These are phyloP conservation scores for Sporothrix variecibatus DNA, from an alignment of 2,329 filamentous ascomycete genomes.

Conservation along the genomic window DNA sequence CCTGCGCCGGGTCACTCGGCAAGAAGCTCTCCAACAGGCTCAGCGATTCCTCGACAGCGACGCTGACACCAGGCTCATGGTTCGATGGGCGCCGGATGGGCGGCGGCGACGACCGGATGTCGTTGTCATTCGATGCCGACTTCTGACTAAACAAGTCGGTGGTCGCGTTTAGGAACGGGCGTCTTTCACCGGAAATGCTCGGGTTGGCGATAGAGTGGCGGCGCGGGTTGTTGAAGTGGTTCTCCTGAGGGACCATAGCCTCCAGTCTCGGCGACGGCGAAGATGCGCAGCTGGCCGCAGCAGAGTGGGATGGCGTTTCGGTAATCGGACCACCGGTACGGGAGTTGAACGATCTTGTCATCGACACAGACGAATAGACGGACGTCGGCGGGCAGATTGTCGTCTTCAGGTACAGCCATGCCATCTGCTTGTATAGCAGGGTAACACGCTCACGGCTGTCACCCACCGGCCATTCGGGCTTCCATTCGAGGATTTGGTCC, in stretches of 20 bases:
- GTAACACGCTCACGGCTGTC: constrained; percentile 60
- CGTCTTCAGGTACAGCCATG: constrained; percentile 65
- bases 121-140: neutral
- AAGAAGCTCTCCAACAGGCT: constrained; percentile 57
- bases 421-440: constrained; percentile 64
- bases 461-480: constrained; percentile 60
- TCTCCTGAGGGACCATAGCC: constrained; percentile 8
- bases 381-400: constrained; percentile 59
- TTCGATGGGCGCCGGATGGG: constrained; percentile 51
- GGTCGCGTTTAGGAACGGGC: constrained; percentile 27
- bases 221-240: constrained; percentile 25
- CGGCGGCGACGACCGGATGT: constrained; percentile 44
- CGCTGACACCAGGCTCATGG: constrained; percentile 54
- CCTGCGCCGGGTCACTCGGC: constrained; percentile 60
- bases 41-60: constrained; percentile 60
- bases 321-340: constrained; percentile 25
- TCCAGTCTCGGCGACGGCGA: constrained; percentile 36
- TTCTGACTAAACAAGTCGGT: constrained; percentile 25
- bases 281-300: constrained; percentile 40
- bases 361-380: constrained; percentile 28
- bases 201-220: constrained; percentile 35
- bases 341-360: constrained; percentile 10
- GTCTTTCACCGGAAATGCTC: constrained; percentile 19
- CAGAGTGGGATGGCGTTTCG: constrained; percentile 37
- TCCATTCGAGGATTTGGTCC: constrained; percentile 72